These are phyloP conservation scores for Furcasterigmium furcatum DNA, from an alignment of 2,329 filamentous ascomycete genomes.

Conservation along the genomic window DNA sequence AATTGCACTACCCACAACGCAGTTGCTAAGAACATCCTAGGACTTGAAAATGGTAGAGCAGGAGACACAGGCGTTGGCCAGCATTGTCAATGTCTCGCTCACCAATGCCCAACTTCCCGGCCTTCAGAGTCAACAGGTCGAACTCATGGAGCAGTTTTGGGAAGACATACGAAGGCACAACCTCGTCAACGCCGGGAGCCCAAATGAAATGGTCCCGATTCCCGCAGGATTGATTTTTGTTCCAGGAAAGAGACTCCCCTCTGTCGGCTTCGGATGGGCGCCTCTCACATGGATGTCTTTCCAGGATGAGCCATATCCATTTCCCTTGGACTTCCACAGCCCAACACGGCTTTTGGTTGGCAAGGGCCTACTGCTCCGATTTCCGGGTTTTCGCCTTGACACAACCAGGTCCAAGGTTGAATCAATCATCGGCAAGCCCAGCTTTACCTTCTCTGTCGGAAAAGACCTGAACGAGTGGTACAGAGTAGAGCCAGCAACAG, in stretches of 20 bases:
- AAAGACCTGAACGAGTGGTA: slow-evolving; percentile 1
- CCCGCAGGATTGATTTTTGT: not conserved
- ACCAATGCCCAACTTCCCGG: not conserved
- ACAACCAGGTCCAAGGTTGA: not conserved
- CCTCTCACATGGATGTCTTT: not conserved
- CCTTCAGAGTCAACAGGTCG: not conserved
- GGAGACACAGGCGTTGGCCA: not conserved
- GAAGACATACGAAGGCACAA: not conserved
- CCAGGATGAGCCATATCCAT: not conserved
- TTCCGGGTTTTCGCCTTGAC: not conserved
- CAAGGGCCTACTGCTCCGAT: not conserved
- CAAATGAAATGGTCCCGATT: not conserved
- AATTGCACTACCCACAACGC: not conserved
- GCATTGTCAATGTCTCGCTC: not conserved
- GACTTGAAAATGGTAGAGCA: not conserved
- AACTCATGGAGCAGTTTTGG: not conserved
- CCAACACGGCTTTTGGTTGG: too few relatives aligned
- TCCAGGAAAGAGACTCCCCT: not conserved
- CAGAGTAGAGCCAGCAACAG: too few relatives aligned
- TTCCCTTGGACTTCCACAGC: not conserved
- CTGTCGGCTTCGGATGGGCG: not conserved
- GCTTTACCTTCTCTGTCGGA: not conserved
- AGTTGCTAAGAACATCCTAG: too few relatives aligned
- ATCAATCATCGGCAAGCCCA: not conserved
- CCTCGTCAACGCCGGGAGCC: too few relatives aligned